Evolutionary conservation across 345 rosid species (phyloP), one percentile per base, ranked within the genome.

Genomic region (Melastoma malabathricum): DNA sequence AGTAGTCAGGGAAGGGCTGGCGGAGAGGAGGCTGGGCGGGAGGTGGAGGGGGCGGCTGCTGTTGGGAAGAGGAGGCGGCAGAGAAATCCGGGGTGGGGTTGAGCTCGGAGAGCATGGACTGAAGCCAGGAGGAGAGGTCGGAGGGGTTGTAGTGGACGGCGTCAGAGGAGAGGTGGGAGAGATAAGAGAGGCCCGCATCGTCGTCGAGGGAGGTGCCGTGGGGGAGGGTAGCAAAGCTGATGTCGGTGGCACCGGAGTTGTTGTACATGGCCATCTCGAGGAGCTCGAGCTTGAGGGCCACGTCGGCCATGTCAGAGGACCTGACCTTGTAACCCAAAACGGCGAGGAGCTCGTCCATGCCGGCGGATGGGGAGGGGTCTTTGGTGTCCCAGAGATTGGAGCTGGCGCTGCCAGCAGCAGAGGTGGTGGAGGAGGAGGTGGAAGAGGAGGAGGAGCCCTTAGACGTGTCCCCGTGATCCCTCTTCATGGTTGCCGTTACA

Each of bases 271-370:
- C 89, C 75, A 72, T 74, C 75, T 89, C 97, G 25, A 89, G 72
- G 73, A 79, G 86, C 59, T 89, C 97, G 14, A 89, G 75, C 73
- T 86, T 86, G 47, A 73, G 81, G 12, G 97, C 97, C 15, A 89
- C 95, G 44, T 79, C 88, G 13, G 82, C 90, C 97, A 89, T 89
- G 64, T 86, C 95, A 0, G 95, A 75, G 1, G 84, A 68, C 51
- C 78, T 65, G 13, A 89, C 94, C 48, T 79, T 83, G 74, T 89
- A 89, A 17, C 97, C 97, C 56, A 86, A 45, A 48, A 70, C 94
- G 16, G 74, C 95, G 44, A 89, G 66, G 10, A 83, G 67, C 71
- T 89, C 95, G 64, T 86, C 97, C 86, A 84, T 76, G n/a, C 88
- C 94, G 51, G 72, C 22, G 45, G 22, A 19, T 1, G 15, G 34